Evolutionary conservation across 805 yeast genomes (phyloP).

Genomic region (Candida taoyuanica): DNA sequence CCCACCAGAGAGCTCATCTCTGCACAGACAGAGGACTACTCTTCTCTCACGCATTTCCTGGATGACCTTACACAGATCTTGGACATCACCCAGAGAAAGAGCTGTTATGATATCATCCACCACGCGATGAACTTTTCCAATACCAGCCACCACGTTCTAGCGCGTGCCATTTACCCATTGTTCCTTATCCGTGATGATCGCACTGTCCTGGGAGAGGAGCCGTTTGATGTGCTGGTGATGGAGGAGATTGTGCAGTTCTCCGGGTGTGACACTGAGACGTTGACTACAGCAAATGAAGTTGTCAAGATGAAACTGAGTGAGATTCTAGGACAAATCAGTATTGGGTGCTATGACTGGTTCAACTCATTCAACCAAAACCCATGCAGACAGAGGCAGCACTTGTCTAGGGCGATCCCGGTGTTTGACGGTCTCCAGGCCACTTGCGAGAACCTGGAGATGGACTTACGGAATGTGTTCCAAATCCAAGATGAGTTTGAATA

Average conservation of each 20-base stretch:
- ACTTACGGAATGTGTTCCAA: conserved; percentile 31
- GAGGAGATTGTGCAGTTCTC: conserved; percentile 41
- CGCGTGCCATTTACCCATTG: conserved; percentile 60
- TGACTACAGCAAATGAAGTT: conserved; percentile 25
- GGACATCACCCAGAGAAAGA: conserved; percentile 27
- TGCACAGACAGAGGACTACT: conserved; percentile 29
- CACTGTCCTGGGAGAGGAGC: conserved; percentile 48
- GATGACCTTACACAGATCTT: conserved; percentile 36
- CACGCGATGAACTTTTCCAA: conserved; percentile 33
- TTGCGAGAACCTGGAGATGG: conserved; percentile 59
- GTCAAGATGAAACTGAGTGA: conserved; percentile 25
- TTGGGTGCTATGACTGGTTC: conserved; percentile 40
- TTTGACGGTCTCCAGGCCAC: conserved; percentile 84
- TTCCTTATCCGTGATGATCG: conserved; percentile 60
- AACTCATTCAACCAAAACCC: conserved; percentile 58
- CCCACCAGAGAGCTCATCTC: conserved; percentile 35
- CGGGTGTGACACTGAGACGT: conserved; percentile 32
- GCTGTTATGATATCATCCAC: conserved; percentile 29
- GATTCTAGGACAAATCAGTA: conserved; percentile 43
- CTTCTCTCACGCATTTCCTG: conserved; percentile 29
- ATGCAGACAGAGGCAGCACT: conserved; percentile 76
- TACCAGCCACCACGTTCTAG: conserved; percentile 37
- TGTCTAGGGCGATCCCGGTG: conserved; percentile 46
- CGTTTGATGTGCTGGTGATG: conserved; percentile 33
- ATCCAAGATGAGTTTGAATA: conserved; percentile 28